Evolutionary conservation across 2,329 filamentous ascomycete species (phyloP).

Genomic region (Epichloe sp.): DNA sequence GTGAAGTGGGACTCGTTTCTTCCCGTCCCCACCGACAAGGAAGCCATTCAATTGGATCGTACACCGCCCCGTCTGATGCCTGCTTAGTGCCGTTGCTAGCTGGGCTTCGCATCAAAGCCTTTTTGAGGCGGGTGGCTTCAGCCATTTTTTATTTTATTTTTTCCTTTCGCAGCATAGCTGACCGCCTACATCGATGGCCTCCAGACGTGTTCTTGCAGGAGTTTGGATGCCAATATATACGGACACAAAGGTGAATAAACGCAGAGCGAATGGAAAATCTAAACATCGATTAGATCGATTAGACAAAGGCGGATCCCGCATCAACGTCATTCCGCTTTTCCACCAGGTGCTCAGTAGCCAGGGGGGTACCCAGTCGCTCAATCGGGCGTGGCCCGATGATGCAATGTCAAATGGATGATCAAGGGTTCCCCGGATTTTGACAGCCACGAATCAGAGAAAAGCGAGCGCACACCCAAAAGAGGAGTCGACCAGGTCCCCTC

Average conservation of each 20-base stretch:
- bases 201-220: too few relatives aligned
- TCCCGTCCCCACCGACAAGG: background rate
- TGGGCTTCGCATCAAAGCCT: too few relatives aligned
- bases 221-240: too few relatives aligned
- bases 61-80: background rate
- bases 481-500: background rate
- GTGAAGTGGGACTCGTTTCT: slow-evolving; percentile 1
- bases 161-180: too few relatives aligned
- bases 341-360: background rate
- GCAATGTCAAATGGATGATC: background rate
- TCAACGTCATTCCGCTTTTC: background rate
- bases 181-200: too few relatives aligned
- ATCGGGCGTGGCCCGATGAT: background rate
- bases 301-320: background rate
- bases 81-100: too few relatives aligned
- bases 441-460: background rate
- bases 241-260: too few relatives aligned
- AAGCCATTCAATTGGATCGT: background rate
- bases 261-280: too few relatives aligned
- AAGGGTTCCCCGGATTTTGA: slow-evolving; percentile 5
- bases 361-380: background rate
- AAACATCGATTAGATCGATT: background rate
- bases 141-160: too few relatives aligned
- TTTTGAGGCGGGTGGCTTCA: too few relatives aligned
- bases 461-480: background rate